Base-by-base conservation (phyloP, 805 yeast genomes). In the Priceomyces melissophilus region DNA sequence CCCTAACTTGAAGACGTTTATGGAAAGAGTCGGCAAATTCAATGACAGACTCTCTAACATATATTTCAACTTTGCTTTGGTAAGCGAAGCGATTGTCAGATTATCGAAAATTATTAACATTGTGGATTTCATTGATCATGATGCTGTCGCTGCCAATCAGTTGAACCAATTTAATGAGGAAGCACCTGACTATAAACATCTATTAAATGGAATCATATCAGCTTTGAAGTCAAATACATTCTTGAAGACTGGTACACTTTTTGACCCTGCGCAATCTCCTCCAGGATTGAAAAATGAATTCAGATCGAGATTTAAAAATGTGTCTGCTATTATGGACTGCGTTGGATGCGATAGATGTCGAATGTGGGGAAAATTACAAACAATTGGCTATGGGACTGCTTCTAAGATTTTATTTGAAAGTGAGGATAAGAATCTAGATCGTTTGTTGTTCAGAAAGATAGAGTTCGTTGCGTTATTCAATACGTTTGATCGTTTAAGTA, bases 341-440 rank as follows among this genome's bases (percentile, higher is more conserved):
- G 98, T 93, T 31, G 97, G 96, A 30, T 93, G 99, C 69, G 99
- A 93, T 60, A 76, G 97, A 58, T 93, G 99, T 63, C 78, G 97
- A 55, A 71, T 93, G 64, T 93, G 99, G 99, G 99, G 99, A 8
- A 93, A 93, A 63, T 78, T 93, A 25, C 99, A 93, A 68, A 88
- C 96, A 2, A 87, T 93, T 11, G 99, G 99, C 14, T 93, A 93
- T 61, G 99, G 97, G 13, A 93, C 99, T 7, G 95, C 96, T 1
- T 75, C 93, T 55, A 93, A 93, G 61, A 77, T 91, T 16, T 69
- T 93, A 44, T 88, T 93, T 60, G 98, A 91, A 60, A 77, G 81
- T 32, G 75, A 69, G 39, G 73, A 73, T 44, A 71, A 70, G 38
- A 73, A 73, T 35, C 63, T 70, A 35, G 76, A 76, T 20, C 76